Base-by-base conservation (phyloP, 768 basidiomycete genomes). In the Pholiota conissans region DNA sequence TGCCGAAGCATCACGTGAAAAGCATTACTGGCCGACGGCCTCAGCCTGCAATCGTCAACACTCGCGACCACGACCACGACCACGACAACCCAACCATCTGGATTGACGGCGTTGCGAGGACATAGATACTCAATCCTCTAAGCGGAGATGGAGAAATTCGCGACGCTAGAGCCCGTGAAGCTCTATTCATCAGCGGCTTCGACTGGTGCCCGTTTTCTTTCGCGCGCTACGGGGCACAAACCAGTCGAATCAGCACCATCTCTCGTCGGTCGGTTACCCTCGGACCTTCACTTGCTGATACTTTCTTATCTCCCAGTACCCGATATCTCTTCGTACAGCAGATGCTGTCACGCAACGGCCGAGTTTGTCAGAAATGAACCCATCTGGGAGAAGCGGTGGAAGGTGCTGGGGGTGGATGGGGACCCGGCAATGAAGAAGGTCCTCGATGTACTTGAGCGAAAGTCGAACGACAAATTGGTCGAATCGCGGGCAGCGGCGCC, bases 61-160 rank as follows among this genome's bases (percentile, higher is more conserved):
- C n/a, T n/a, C n/a, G n/a, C n/a, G n/a, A n/a, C n/a, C n/a, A n/a
- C n/a, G n/a, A n/a, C n/a, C n/a, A n/a, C n/a, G n/a, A n/a, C n/a
- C n/a, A n/a, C n/a, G n/a, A n/a, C n/a, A n/a, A n/a, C n/a, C n/a
- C n/a, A n/a, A n/a, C n/a, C n/a, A n/a, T n/a, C n/a, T n/a, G n/a
- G n/a, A n/a, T n/a, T n/a, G n/a, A n/a, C n/a, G n/a, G n/a, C n/a
- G n/a, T n/a, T n/a, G n/a, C n/a, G n/a, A n/a, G n/a, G n/a, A n/a
- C n/a, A n/a, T n/a, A n/a, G n/a, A n/a, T n/a, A n/a, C n/a, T n/a
- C n/a, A n/a, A n/a, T n/a, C n/a, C n/a, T n/a, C n/a, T n/a, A n/a
- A n/a, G n/a, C n/a, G n/a, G 22, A 10, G 1, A 91, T 93, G 91
- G 88, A 95, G 75, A 91, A 90, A 72, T 95, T 95, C 73, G 79